These are phyloP conservation scores for Panaeolus papilionaceus DNA, from an alignment of 768 basidiomycete species.

Conservation along the genomic window DNA sequence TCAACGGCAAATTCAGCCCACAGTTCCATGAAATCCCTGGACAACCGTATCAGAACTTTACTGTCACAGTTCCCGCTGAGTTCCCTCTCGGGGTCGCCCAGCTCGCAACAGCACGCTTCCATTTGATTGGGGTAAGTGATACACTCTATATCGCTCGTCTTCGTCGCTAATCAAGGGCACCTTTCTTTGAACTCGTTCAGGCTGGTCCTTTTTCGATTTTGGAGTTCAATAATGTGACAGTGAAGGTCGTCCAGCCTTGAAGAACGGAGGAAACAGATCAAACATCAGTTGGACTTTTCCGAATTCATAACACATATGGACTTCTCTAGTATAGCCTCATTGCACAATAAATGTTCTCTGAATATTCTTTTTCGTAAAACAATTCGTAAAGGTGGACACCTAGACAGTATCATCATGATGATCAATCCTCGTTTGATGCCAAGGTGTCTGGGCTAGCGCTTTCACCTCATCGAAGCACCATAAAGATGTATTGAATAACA, in stretches of 20 bases:
- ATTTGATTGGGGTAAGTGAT: conserved; percentile 38
- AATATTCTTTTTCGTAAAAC: no score
- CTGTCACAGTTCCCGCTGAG: conserved; percentile 38
- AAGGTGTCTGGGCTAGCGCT: not conserved
- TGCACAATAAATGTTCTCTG: no score
- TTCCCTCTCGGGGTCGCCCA: conserved; percentile 32
- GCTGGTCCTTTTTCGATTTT: conserved; percentile 35
- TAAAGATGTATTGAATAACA: not conserved
- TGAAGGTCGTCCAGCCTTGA: conserved; percentile 16
- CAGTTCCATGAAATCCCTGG: conserved; percentile 36
- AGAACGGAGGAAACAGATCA: no score
- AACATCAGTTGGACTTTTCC: no score
- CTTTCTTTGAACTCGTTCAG: conserved; percentile 19
- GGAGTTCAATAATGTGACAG: conserved; percentile 33
- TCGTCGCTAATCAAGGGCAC: no score
- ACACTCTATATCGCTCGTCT: no score
- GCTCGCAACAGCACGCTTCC: conserved; percentile 35
- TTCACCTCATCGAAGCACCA: not conserved
- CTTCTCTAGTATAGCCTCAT: no score
- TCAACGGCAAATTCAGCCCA: conserved; percentile 46
- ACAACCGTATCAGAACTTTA: conserved; percentile 52
- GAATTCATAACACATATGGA: no score
- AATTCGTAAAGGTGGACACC: no score
- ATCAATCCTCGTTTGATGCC: no score
- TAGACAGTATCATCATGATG: no score